Evolutionary conservation across 345 rosid genomes (phyloP).

Genomic region (Balakata baccata): DNA sequence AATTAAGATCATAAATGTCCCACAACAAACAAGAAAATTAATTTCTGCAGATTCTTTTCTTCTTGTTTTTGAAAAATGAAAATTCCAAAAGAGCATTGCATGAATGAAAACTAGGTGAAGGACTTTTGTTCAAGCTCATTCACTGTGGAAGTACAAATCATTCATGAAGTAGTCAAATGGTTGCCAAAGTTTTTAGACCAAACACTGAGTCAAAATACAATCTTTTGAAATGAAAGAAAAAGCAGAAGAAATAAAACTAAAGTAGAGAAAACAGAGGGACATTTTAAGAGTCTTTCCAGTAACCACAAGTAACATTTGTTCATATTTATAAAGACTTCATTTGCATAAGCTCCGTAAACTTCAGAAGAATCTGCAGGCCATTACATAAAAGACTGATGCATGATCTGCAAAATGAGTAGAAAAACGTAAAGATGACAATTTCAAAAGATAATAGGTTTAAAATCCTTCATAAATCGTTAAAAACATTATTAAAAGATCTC

Average conservation of each 20-base stretch:
- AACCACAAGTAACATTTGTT: conserved; percentile 21
- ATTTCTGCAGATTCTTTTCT: not conserved
- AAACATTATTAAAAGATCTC: conserved; percentile 2
- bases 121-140: not conserved
- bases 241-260: conserved; percentile 8
- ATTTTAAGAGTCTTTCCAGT: conserved; percentile 19
- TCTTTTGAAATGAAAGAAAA: conserved; percentile 4
- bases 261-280: conserved; percentile 24
- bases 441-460: conserved; percentile 25
- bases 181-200: conserved; percentile 27
- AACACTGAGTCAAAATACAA: conserved; percentile 23
- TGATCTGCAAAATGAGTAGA: conserved; percentile 75
- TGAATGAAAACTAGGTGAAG: conserved; percentile 2
- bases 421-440: conserved; percentile 42
- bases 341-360: conserved; percentile 83
- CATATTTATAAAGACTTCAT: conserved; percentile 49
- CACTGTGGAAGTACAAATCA: conserved; percentile 9
- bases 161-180: conserved; percentile 24
- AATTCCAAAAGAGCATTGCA: conserved; percentile 8
- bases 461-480: conserved; percentile 24
- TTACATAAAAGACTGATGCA: conserved; percentile 68
- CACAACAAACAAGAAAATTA: not conserved
- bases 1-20: not conserved
- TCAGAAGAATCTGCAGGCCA: conserved; percentile 86
- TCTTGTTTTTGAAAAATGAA: not conserved